phyloP scores from a whole-genome alignment of 345 rosid species.

The Combretum micranthum region DNA sequence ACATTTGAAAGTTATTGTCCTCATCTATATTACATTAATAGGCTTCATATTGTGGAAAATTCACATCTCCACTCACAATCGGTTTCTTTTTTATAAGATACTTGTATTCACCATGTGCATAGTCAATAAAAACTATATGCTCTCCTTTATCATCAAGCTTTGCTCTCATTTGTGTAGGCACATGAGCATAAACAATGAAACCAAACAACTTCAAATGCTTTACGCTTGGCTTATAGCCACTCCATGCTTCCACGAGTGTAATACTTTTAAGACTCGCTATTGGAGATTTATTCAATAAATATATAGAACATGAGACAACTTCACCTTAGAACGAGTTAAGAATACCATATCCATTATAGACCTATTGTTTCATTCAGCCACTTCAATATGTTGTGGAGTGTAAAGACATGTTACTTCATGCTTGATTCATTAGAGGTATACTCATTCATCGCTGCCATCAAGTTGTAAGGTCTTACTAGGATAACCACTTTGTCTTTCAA shows the following conservation, averaged over 20 bases:
- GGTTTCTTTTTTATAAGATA: not conserved
- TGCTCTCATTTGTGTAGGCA: too few relatives aligned
- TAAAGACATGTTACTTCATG: slow-evolving; percentile 1
- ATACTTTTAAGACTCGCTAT: not conserved
- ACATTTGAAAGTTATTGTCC: not conserved
- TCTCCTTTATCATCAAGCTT: not conserved
- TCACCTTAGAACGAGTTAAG: slow-evolving; percentile 2
- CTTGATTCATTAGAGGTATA: not conserved
- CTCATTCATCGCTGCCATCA: not conserved
- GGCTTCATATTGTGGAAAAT: not conserved
- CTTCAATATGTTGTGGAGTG: slow-evolving; percentile 7
- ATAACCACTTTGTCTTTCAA: not conserved
- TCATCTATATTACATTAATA: not conserved
- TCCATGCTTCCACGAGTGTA: slow-evolving; percentile 2
- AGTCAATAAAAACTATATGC: not conserved
- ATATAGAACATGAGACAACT: not conserved
- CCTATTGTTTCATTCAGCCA: not conserved
- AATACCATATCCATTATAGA: not conserved
- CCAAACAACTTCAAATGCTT: too few relatives aligned
- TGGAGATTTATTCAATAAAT: slow-evolving; percentile 5
- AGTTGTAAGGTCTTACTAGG: not conserved
- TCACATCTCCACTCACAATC: not conserved
- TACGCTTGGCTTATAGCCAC: too few relatives aligned
- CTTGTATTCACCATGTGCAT: not conserved
- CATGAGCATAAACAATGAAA: too few relatives aligned